These are phyloP conservation scores for Yamadazyma laniorum DNA, from an alignment of 805 yeast genomes.

Conservation along the genomic window DNA sequence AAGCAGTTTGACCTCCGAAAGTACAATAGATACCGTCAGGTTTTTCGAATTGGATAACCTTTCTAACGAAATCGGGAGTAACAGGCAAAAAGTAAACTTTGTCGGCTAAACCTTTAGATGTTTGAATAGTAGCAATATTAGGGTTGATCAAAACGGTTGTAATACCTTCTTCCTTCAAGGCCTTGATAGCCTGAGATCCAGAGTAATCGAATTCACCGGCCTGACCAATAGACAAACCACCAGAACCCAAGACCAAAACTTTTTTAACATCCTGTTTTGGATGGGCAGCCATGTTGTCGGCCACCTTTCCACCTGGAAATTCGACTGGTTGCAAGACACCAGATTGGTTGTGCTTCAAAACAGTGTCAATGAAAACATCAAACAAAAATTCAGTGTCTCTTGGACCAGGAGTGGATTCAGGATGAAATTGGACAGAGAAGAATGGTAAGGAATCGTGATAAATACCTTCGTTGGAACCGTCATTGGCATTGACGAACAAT, in stretches of 20 bases:
- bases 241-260: constrained; percentile 92
- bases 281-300: constrained; percentile 69
- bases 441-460: constrained; percentile 83
- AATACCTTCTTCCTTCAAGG: constrained; percentile 91
- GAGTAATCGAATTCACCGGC: constrained; percentile 98
- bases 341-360: constrained; percentile 59
- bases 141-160: constrained; percentile 93
- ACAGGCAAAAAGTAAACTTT: constrained; percentile 95
- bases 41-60: constrained; percentile 91
- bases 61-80: constrained; percentile 92
- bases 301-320: constrained; percentile 87
- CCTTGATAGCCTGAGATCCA: constrained; percentile 97
- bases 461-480: constrained; percentile 97
- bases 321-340: constrained; percentile 65
- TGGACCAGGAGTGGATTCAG: constrained; percentile 99
- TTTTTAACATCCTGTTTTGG: constrained; percentile 86
- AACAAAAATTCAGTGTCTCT: constrained; percentile 97
- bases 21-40: constrained; percentile 96
- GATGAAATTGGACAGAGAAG: constrained; percentile 98
- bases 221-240: constrained; percentile 96
- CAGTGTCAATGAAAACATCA: constrained; percentile 86
- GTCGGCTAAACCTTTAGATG: constrained; percentile 92
- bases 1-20: constrained; percentile 98
- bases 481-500: constrained; percentile 92
- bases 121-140: constrained; percentile 94